phyloP scores from a whole-genome alignment of 1,284 basidiomycete species.

The Bjerkandera adusta region DNA sequence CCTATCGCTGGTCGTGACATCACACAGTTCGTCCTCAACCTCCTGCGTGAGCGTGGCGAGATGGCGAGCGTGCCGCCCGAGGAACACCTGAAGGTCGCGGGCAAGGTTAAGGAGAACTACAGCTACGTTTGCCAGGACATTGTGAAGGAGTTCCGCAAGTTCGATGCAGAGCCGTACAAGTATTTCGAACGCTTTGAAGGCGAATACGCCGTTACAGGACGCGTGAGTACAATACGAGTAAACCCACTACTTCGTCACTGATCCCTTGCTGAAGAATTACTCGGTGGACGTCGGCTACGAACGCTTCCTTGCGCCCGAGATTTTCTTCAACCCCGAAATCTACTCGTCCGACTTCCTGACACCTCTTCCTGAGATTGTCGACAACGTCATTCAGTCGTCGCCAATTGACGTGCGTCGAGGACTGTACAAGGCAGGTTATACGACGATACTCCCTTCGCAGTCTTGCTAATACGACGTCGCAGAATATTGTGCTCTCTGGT shows the following conservation, averaged over 20 bases:
- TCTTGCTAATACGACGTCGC: background rate
- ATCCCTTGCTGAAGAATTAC: conserved; percentile 64
- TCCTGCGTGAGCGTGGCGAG: conserved; percentile 95
- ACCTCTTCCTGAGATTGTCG: conserved; percentile 95
- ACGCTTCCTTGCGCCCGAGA: conserved; percentile 98
- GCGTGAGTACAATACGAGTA: conserved; percentile 54
- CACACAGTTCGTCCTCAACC: conserved; percentile 94
- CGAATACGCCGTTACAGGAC: conserved; percentile 89
- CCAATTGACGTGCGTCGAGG: conserved; percentile 96
- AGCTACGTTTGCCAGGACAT: conserved; percentile 99
- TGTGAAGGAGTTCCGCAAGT: conserved; percentile 98
- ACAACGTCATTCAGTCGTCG: conserved; percentile 93
- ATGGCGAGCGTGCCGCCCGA: conserved; percentile 91
- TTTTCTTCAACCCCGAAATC: conserved; percentile 99
- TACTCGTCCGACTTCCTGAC: conserved; percentile 98
- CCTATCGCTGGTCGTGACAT: conserved; percentile 99
- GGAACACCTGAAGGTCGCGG: conserved; percentile 89
- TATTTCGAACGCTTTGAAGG: conserved; percentile 95
- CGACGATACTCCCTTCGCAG: background rate
- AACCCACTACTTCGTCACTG: too few relatives aligned
- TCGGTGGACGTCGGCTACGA: conserved; percentile 95
- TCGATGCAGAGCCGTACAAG: conserved; percentile 95
- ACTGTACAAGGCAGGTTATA: conserved; percentile 79
- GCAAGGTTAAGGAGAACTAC: conserved; percentile 98
- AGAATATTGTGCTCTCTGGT: conserved; percentile 94